These are phyloP conservation scores for Eutrema heterophyllum DNA, from an alignment of 345 rosid species.

Conservation along the genomic window DNA sequence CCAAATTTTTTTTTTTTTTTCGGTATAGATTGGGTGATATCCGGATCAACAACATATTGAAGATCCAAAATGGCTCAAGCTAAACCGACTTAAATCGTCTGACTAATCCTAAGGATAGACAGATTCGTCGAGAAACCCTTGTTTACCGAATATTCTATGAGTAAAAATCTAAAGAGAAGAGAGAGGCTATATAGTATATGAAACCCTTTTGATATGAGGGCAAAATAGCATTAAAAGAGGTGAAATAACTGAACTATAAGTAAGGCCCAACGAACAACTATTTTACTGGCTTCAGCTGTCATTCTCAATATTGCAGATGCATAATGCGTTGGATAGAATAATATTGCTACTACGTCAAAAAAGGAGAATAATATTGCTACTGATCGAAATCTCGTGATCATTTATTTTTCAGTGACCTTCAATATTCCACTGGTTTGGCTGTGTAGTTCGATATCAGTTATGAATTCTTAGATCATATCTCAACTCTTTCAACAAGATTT, in stretches of 20 bases:
- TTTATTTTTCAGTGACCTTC: neutral
- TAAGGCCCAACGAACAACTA: slow-evolving; percentile 11
- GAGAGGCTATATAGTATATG: neutral
- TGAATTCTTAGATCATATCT: neutral
- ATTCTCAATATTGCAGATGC: slow-evolving; percentile 8
- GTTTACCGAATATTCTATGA: too few relatives aligned
- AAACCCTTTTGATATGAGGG: neutral
- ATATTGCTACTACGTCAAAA: slow-evolving; percentile 8
- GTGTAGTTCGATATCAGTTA: neutral
- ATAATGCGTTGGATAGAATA: neutral
- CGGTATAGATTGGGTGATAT: too few relatives aligned
- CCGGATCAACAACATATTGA: too few relatives aligned
- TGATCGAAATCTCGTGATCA: slow-evolving; percentile 22
- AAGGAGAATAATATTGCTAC: slow-evolving; percentile 10
- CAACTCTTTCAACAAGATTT: slow-evolving; percentile 2
- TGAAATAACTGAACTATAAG: slow-evolving; percentile 8
- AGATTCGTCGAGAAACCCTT: too few relatives aligned
- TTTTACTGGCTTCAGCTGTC: slow-evolving; percentile 28
- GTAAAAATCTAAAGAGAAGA: neutral
- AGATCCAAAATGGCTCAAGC: too few relatives aligned
- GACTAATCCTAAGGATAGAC: too few relatives aligned
- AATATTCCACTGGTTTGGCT: slow-evolving; percentile 2
- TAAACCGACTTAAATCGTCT: too few relatives aligned
- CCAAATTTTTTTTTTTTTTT: too few relatives aligned
- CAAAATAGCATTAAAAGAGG: slow-evolving; percentile 2